Conservation (phyloP, 768 basidiomycete species). For the Dentipellis sp. region DNA sequence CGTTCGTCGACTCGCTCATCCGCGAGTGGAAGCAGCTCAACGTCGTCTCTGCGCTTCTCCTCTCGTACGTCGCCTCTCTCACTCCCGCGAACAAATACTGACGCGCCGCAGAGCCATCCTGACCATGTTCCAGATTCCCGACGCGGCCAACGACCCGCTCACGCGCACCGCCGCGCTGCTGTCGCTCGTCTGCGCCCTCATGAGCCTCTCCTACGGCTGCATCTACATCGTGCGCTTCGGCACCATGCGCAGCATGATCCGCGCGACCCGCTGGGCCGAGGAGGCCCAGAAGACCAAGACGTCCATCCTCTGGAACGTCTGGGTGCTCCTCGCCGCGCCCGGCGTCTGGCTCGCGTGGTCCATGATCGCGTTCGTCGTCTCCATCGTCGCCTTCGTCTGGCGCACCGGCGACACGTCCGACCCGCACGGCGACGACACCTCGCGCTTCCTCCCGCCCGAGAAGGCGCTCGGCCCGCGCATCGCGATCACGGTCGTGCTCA, state of each 20-base stretch:
- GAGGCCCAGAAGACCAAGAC: constrained; percentile 47
- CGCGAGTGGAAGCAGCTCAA: constrained; percentile 74
- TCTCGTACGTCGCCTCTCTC: not conserved
- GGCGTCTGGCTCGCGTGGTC: constrained; percentile 70
- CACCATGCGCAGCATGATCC: constrained; percentile 63
- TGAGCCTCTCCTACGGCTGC: constrained; percentile 68
- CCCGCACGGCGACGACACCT: constrained; percentile 15
- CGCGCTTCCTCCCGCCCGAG: constrained; percentile 23
- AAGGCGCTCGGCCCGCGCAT: constrained; percentile 45
- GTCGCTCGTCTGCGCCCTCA: constrained; percentile 56
- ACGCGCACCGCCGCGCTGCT: constrained; percentile 53
- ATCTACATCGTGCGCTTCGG: constrained; percentile 66
- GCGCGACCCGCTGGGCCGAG: constrained; percentile 69
- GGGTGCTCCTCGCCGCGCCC: constrained; percentile 60
- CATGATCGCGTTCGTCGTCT: constrained; percentile 52
- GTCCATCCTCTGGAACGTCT: constrained; percentile 53
- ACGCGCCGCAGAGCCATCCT: constrained; percentile 47
- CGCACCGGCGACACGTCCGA: constrained; percentile 44
- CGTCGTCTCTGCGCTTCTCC: constrained; percentile 56
- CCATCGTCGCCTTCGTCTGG: constrained; percentile 64
- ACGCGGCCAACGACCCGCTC: constrained; percentile 48
- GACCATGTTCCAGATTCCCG: constrained; percentile 50
- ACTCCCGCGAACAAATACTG: not conserved
- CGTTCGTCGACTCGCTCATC: constrained; percentile 58
- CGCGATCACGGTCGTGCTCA: constrained; percentile 42